phyloP scores from a whole-genome alignment of 1,284 basidiomycete species.

The Boletellus sp. region DNA sequence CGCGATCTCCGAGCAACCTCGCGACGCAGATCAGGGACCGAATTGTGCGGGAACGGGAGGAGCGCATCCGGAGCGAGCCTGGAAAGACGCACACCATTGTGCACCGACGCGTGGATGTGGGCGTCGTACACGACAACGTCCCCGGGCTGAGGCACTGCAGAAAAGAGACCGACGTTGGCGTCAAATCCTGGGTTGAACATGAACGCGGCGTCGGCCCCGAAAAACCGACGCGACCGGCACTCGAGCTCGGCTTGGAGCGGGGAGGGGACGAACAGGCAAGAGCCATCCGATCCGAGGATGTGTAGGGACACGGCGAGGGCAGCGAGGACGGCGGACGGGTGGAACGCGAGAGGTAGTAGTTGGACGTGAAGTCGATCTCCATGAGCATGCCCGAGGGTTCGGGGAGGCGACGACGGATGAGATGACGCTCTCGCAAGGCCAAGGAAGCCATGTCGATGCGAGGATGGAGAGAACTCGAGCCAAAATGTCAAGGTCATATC shows the following conservation, averaged over 20 bases:
- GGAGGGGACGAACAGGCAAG: conserved; percentile 83
- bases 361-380: conserved; percentile 78
- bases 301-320: conserved; percentile 51
- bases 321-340: conserved; percentile 52
- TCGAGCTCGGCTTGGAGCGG: conserved; percentile 69
- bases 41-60: conserved; percentile 74
- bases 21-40: conserved; percentile 46
- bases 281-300: conserved; percentile 88
- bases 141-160: conserved; percentile 73
- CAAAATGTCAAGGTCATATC: too few species aligned
- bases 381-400: conserved; percentile 27
- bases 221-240: conserved; percentile 60
- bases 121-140: conserved; percentile 86
- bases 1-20: conserved; percentile 36
- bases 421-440: too few species aligned
- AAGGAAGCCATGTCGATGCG: too few species aligned
- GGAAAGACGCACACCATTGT: conserved; percentile 82
- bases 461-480: not conserved
- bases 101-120: conserved; percentile 88
- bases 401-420: too few species aligned
- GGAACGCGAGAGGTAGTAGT: conserved; percentile 91
- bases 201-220: conserved; percentile 64
- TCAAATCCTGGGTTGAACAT: conserved; percentile 88
- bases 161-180: conserved; percentile 81
- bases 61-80: conserved; percentile 43